phyloP scores from a whole-genome alignment of 176 grass and related monocot species.

The Bonia amplexicaulis region DNA sequence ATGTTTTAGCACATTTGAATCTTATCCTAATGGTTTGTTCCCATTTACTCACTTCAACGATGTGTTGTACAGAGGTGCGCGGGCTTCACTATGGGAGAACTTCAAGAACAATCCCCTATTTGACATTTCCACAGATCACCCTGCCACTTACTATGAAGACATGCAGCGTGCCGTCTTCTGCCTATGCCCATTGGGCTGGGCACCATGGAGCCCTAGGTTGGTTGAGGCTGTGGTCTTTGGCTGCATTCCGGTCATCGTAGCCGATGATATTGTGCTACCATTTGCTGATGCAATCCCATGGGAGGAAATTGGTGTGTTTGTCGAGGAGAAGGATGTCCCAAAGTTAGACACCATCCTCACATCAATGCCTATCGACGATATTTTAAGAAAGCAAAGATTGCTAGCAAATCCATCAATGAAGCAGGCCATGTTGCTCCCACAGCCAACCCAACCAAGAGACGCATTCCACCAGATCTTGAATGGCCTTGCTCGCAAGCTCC shows the following conservation, averaged over 20 bases:
- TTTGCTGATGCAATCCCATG: conserved; percentile 95
- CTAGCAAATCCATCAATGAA: conserved; percentile 95
- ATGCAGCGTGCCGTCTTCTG: conserved; percentile 95
- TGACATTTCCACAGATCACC: conserved; percentile 90
- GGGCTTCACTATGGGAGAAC: conserved; percentile 91
- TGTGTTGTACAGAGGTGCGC: conserved; percentile 56
- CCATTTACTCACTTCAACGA: conserved; percentile 29
- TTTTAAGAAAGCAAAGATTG: conserved; percentile 91
- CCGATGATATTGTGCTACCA: conserved; percentile 88
- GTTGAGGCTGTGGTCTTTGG: conserved; percentile 91
- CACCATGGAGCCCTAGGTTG: conserved; percentile 94
- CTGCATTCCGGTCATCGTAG: conserved; percentile 94
- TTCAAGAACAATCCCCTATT: conserved; percentile 96
- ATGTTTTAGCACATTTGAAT: conserved; percentile 4
- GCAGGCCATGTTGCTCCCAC: conserved; percentile 85
- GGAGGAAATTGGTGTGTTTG: conserved; percentile 91
- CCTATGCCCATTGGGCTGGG: conserved; percentile 91
- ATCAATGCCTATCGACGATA: conserved; percentile 74
- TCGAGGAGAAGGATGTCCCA: conserved; percentile 81
- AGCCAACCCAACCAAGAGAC: conserved; percentile 74
- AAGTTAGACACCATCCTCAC: conserved; percentile 87
- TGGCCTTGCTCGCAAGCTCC: conserved; percentile 83
- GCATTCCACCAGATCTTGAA: conserved; percentile 98
- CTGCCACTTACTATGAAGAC: conserved; percentile 90
- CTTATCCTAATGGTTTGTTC: neutral